A percentile compares a stretch with the other conserved stretches of the same genome.
phyloP scores from a whole-genome alignment of 2,329 filamentous ascomycete species.

The Drechslera avenae region DNA sequence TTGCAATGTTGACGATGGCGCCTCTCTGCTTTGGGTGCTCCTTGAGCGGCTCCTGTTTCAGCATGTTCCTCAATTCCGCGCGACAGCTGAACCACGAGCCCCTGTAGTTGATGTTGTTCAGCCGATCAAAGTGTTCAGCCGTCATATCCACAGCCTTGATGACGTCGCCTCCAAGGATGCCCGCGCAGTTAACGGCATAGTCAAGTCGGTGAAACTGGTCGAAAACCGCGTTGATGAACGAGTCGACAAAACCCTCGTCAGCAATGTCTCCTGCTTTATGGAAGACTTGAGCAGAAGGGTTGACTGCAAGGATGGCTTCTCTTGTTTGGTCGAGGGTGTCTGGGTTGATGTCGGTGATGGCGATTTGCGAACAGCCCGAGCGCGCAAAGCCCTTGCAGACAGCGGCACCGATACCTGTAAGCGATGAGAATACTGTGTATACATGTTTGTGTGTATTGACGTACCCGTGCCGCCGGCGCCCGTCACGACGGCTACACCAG shows the following conservation, averaged over 20 bases:
- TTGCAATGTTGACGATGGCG: constrained; percentile 61
- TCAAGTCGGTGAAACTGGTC: constrained; percentile 56
- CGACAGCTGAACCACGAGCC: constrained; percentile 63
- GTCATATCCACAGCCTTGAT: constrained; percentile 55
- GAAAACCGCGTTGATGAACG: constrained; percentile 46
- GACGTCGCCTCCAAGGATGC: constrained; percentile 53
- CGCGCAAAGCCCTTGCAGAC: constrained; percentile 57
- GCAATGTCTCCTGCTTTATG: constrained; percentile 56
- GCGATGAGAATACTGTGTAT: background rate
- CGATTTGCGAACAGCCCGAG: constrained; percentile 58
- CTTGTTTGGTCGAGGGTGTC: constrained; percentile 45
- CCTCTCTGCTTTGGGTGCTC: constrained; percentile 43
- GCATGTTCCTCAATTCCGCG: constrained; percentile 58
- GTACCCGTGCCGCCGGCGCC: constrained; percentile 44
- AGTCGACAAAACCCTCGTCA: constrained; percentile 53
- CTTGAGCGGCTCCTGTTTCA: constrained; percentile 57
- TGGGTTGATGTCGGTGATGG: constrained; percentile 60
- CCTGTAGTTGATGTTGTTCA: constrained; percentile 62
- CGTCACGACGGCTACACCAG: constrained; percentile 42
- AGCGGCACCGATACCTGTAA: constrained; percentile 61
- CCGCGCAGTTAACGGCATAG: constrained; percentile 63
- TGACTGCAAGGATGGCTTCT: constrained; percentile 26
- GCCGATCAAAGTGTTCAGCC: constrained; percentile 56
- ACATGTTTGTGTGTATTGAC: background rate
- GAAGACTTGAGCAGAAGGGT: constrained; percentile 38